Conservation (phyloP, 2,329 filamentous ascomycete species). For the Didymosphaeria variabile region DNA sequence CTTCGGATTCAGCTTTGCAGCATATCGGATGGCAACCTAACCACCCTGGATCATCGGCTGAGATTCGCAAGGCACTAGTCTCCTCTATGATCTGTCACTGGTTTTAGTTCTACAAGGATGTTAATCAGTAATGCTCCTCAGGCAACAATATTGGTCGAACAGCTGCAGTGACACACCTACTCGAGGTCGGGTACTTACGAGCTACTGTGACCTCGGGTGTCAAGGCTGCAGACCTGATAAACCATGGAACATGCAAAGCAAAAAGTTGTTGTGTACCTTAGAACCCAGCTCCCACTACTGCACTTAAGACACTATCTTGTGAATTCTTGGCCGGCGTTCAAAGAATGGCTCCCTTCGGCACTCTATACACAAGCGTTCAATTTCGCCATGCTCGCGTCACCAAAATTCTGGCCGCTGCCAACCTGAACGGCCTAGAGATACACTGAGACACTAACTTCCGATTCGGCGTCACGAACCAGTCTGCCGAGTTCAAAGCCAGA, state of each 20-base stretch:
- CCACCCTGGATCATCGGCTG: background rate
- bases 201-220: background rate
- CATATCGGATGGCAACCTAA: background rate
- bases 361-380: conserved; percentile 24
- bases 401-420: conserved; percentile 29
- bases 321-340: background rate
- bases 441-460: conserved; percentile 50
- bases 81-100: background rate
- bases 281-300: no score
- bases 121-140: background rate
- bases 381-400: conserved; percentile 24
- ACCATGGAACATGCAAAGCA: background rate
- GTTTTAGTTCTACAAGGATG: background rate
- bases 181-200: background rate
- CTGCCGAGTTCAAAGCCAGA: conserved; percentile 59
- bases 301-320: no score
- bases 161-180: background rate
- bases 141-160: background rate
- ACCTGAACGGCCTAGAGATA: conserved; percentile 37
- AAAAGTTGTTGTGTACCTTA: background rate
- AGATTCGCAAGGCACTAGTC: background rate
- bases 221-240: background rate
- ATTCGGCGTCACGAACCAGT: conserved; percentile 54
- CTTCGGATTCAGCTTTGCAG: background rate
- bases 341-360: conserved; percentile 31